These are phyloP conservation scores for Penicillium canescens DNA, from an alignment of 495 filamentous ascomycete species.

Conservation along the genomic window DNA sequence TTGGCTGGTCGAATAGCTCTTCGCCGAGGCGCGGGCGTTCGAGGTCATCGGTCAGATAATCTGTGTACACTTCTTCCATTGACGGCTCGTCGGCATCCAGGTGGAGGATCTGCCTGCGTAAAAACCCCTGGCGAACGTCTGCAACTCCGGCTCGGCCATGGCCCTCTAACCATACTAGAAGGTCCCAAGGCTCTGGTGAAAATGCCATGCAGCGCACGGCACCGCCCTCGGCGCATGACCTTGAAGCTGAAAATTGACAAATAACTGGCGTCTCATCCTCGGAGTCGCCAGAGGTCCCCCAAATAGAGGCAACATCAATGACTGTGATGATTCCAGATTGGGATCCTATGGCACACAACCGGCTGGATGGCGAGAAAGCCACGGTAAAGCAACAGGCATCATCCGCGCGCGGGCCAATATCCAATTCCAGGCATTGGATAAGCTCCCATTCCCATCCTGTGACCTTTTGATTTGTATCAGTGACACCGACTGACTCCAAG, in stretches of 20 bases:
- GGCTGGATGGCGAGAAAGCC: slow-evolving; percentile 69
- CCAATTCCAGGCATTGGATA: slow-evolving; percentile 36
- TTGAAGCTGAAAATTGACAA: slow-evolving; percentile 56
- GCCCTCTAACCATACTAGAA: slow-evolving; percentile 92
- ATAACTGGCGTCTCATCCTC: slow-evolving; percentile 39
- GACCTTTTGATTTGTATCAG: slow-evolving; percentile 43
- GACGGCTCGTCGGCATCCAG: slow-evolving; percentile 57
- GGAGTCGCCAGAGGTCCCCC: slow-evolving; percentile 31
- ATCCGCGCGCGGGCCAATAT: slow-evolving; percentile 34
- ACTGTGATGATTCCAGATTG: slow-evolving; percentile 71
- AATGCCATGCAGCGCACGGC: slow-evolving; percentile 91
- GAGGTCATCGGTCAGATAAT: slow-evolving; percentile 33
- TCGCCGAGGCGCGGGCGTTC: slow-evolving; percentile 23
- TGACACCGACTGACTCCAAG: slow-evolving; percentile 39
- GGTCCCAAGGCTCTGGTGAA: slow-evolving; percentile 84
- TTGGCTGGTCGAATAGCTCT: slow-evolving; percentile 21
- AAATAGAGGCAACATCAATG: slow-evolving; percentile 58
- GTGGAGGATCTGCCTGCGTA: slow-evolving; percentile 70
- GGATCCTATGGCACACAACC: slow-evolving; percentile 67
- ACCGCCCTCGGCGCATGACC: slow-evolving; percentile 61
- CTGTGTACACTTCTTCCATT: slow-evolving; percentile 55
- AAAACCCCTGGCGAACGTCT: slow-evolving; percentile 77
- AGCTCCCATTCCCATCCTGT: slow-evolving; percentile 40
- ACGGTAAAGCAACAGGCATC: slow-evolving; percentile 64
- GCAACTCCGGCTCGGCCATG: slow-evolving; percentile 80